Evolutionary conservation across 768 basidiomycete genomes (phyloP).

Genomic region (Dacryopinax spathularia): DNA sequence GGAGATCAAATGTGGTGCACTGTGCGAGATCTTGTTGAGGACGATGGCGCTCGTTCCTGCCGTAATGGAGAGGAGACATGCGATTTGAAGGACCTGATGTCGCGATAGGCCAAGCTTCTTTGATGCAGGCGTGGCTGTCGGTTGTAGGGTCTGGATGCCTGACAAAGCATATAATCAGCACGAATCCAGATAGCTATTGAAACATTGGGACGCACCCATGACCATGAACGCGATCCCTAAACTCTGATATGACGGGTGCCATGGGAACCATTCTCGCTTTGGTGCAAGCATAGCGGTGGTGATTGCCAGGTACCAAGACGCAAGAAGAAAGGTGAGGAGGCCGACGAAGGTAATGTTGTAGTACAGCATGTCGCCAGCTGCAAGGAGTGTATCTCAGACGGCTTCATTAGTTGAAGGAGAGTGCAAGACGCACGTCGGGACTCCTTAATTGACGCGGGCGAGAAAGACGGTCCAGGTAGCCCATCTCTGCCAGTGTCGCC

Average conservation of each 20-base stretch:
- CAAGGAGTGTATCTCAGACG: neutral
- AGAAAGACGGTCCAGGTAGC: neutral
- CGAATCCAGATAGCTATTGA: neutral
- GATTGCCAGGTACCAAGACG: neutral
- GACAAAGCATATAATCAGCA: neutral
- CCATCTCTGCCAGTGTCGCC: neutral
- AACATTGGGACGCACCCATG: slow-evolving; percentile 36
- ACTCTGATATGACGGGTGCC: slow-evolving; percentile 51
- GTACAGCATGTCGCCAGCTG: neutral
- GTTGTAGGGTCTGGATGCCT: slow-evolving; percentile 67
- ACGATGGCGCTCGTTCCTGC: slow-evolving; percentile 49
- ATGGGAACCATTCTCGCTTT: slow-evolving; percentile 42
- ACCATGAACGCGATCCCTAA: slow-evolving; percentile 43
- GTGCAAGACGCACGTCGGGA: neutral
- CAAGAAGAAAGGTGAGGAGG: neutral
- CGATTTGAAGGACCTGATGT: slow-evolving; percentile 52
- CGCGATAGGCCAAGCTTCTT: slow-evolving; percentile 53
- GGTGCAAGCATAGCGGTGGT: neutral
- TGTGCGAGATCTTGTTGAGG: slow-evolving; percentile 42
- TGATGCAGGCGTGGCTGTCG: slow-evolving; percentile 48
- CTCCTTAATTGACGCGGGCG: neutral
- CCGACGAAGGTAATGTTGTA: neutral
- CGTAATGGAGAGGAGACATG: slow-evolving; percentile 42
- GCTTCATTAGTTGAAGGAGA: neutral
- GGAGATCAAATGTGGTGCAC: slow-evolving; percentile 44